phyloP scores from a whole-genome alignment of 2,329 filamentous ascomycete genomes.

The Sporothrix dimorphospora region DNA sequence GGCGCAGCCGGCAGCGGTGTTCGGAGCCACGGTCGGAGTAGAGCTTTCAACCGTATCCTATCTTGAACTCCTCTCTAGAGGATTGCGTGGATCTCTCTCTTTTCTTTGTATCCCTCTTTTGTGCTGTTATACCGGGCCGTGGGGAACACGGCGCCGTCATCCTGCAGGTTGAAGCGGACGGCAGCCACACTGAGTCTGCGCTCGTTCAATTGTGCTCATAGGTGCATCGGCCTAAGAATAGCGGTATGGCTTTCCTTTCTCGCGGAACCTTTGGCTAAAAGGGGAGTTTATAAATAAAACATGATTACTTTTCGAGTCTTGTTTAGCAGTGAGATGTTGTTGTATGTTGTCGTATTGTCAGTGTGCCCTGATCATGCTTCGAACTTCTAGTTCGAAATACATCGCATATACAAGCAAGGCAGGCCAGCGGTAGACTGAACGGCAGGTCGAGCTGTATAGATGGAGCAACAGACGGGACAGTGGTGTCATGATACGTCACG shows the following conservation, averaged over 20 bases:
- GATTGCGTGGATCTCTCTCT: background rate
- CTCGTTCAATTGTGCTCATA: background rate
- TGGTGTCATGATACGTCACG: background rate
- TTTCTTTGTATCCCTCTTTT: background rate
- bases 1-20: background rate
- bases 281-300: background rate
- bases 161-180: background rate
- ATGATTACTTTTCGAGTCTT: background rate
- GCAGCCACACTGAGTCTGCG: background rate
- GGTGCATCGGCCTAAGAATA: background rate
- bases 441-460: background rate
- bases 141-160: background rate
- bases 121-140: background rate
- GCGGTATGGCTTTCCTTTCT: background rate
- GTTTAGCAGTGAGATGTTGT: background rate
- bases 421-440: background rate
- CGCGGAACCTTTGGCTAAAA: conserved; percentile 1
- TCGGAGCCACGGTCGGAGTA: background rate
- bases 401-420: background rate
- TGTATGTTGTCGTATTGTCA: background rate
- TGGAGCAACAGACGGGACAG: background rate
- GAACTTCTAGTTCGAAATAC: too few species aligned
- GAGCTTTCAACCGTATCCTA: background rate
- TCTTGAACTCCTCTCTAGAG: background rate
- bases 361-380: background rate